A percentile compares a stretch with the other conserved stretches of the same genome.
phyloP scores from a whole-genome alignment of 192 early-diverging fungal genomes.

The Coemansia umbellata region DNA sequence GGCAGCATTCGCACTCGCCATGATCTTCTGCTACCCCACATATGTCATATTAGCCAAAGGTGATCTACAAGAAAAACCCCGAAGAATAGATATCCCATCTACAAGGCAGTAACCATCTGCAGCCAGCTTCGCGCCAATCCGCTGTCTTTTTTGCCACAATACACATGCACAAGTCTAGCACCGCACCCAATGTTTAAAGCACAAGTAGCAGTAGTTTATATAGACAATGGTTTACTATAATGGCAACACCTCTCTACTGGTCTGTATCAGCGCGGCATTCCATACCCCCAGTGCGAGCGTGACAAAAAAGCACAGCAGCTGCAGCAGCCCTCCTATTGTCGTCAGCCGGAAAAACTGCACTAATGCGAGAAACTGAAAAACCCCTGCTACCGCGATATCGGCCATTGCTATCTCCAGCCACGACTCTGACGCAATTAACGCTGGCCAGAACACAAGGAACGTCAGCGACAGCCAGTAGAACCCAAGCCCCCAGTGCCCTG shows the following conservation, averaged over 20 bases:
- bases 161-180: too few species aligned
- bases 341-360: conserved; percentile 42
- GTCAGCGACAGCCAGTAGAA: conserved; percentile 46
- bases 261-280: conserved; percentile 38
- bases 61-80: too few species aligned
- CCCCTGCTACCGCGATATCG: conserved; percentile 16
- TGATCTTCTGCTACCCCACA: too few species aligned
- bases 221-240: neutral
- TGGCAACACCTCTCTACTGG: conserved; percentile 5
- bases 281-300: conserved; percentile 22
- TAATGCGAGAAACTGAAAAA: conserved; percentile 32
- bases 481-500: conserved; percentile 36
- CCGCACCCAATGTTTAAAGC: neutral
- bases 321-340: conserved; percentile 25
- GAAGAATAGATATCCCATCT: too few species aligned
- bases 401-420: conserved; percentile 28
- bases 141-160: too few species aligned
- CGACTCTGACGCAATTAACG: conserved; percentile 27
- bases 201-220: neutral
- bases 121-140: too few species aligned
- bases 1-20: too few species aligned
- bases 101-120: too few species aligned
- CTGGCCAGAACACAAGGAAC: conserved; percentile 41
- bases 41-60: too few species aligned
- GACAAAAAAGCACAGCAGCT: conserved; percentile 24